Evolutionary conservation across 768 basidiomycete genomes (phyloP).

Genomic region (Serendipita sp.): DNA sequence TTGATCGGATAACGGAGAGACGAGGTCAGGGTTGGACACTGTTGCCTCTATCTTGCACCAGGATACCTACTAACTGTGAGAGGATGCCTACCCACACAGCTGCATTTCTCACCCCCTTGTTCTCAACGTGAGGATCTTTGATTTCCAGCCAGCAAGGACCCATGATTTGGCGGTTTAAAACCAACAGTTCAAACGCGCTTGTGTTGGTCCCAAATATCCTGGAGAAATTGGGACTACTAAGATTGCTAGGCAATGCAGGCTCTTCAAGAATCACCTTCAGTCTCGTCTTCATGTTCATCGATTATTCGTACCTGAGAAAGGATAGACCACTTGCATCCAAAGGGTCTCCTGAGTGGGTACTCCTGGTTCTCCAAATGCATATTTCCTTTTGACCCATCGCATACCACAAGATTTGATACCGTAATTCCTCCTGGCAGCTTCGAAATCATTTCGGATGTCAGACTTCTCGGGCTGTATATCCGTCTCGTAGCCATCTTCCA

Average conservation of each 20-base stretch:
- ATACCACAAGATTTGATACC: constrained; percentile 63
- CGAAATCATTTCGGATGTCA: constrained; percentile 75
- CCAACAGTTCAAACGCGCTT: constrained; percentile 81
- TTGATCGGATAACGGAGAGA: constrained; percentile 63
- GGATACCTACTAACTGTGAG: constrained; percentile 45
- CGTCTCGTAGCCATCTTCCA: constrained; percentile 50
- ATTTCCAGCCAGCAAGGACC: constrained; percentile 94
- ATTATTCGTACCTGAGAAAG: constrained; percentile 53
- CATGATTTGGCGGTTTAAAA: constrained; percentile 94
- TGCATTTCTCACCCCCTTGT: constrained; percentile 50
- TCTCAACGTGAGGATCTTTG: constrained; percentile 54
- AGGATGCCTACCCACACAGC: neutral
- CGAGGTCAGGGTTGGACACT: constrained; percentile 70
- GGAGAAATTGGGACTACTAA: constrained; percentile 69
- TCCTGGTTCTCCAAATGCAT: constrained; percentile 77
- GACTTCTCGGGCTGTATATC: constrained; percentile 52
- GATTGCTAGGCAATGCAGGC: constrained; percentile 52
- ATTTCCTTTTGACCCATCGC: constrained; percentile 77
- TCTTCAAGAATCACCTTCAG: constrained; percentile 27
- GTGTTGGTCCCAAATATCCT: constrained; percentile 86
- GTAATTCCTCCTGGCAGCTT: constrained; percentile 52
- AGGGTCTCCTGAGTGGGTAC: constrained; percentile 63
- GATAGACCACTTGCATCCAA: constrained; percentile 91
- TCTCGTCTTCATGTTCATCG: neutral
- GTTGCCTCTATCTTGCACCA: constrained; percentile 93